Conservation (phyloP, 208 protist species). For the Herpetomonas samuelpessoai region DNA sequence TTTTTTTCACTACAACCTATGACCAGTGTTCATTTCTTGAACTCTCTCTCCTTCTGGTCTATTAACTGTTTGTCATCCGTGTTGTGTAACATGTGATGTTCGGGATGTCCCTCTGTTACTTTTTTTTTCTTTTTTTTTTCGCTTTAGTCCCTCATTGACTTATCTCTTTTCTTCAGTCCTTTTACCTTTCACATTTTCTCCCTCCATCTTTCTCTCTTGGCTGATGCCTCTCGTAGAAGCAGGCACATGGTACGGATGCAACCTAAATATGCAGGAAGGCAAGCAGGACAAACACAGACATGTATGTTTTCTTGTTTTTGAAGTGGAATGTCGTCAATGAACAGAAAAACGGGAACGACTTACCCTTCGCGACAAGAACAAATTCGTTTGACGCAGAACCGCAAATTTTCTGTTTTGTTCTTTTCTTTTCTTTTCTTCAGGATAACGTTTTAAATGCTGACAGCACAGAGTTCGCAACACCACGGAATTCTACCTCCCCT, state of each 20-base stretch:
- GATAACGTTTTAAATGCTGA: too few species aligned
- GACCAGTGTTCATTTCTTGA: background rate
- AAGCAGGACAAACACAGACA: background rate
- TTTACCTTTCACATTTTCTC: conserved; percentile 4
- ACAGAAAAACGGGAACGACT: background rate
- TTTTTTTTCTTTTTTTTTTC: conserved; percentile 12
- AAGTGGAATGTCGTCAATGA: conserved; percentile 2
- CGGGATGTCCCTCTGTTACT: background rate
- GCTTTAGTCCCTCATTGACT: conserved; percentile 5
- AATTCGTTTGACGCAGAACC: too few species aligned
- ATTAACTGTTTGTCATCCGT: background rate
- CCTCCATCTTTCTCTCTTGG: conserved; percentile 11
- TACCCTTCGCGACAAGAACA: too few species aligned
- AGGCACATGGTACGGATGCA: too few species aligned
- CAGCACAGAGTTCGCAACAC: background rate
- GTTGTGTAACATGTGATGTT: background rate
- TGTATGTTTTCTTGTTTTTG: conserved; percentile 5
- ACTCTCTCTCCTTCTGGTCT: background rate
- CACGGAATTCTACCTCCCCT: background rate
- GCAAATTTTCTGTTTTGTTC: conserved; percentile 6
- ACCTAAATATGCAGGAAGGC: too few species aligned
- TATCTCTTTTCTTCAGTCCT: conserved; percentile 9
- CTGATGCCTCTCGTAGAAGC: conserved; percentile 5
- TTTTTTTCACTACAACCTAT: conserved; percentile 6
- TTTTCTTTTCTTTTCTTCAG: conserved; percentile 7